Evolutionary conservation across 1,139 yeast species (phyloP).

Genomic region (Debaryomyces singareniensis): DNA sequence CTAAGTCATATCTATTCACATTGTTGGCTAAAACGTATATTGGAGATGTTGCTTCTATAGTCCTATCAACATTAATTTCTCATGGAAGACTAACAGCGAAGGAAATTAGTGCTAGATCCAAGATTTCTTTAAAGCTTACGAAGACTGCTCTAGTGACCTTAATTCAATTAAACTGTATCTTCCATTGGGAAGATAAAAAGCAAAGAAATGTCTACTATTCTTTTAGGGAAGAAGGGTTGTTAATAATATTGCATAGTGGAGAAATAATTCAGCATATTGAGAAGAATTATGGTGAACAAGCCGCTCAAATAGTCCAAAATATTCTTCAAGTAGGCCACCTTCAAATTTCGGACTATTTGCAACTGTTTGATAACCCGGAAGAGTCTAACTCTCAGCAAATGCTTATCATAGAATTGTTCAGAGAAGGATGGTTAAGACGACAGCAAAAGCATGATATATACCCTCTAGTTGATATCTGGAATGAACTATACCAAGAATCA

Average conservation of each 20-base stretch:
- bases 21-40: slow-evolving; percentile 48
- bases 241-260: slow-evolving; percentile 67
- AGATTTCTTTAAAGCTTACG: slow-evolving; percentile 36
- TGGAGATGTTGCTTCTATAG: slow-evolving; percentile 58
- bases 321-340: slow-evolving; percentile 60
- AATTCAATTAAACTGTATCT: slow-evolving; percentile 60
- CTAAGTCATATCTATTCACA: slow-evolving; percentile 53
- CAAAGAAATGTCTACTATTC: slow-evolving; percentile 44
- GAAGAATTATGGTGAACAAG: slow-evolving; percentile 31
- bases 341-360: slow-evolving; percentile 53
- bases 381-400: slow-evolving; percentile 7
- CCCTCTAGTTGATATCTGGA: slow-evolving; percentile 54
- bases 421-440: slow-evolving; percentile 50
- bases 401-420: slow-evolving; percentile 39
- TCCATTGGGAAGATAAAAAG: slow-evolving; percentile 43
- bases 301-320: slow-evolving; percentile 71
- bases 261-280: slow-evolving; percentile 58
- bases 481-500: slow-evolving; percentile 45
- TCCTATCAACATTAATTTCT: slow-evolving; percentile 49
- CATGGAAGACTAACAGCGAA: slow-evolving; percentile 51
- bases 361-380: slow-evolving; percentile 24
- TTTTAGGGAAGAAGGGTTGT: slow-evolving; percentile 59
- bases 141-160: slow-evolving; percentile 58
- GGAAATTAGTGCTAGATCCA: slow-evolving; percentile 39
- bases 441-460: slow-evolving; percentile 35